These are phyloP conservation scores for Epichloe coenophiala DNA, from an alignment of 2,329 filamentous ascomycete genomes.

Conservation along the genomic window DNA sequence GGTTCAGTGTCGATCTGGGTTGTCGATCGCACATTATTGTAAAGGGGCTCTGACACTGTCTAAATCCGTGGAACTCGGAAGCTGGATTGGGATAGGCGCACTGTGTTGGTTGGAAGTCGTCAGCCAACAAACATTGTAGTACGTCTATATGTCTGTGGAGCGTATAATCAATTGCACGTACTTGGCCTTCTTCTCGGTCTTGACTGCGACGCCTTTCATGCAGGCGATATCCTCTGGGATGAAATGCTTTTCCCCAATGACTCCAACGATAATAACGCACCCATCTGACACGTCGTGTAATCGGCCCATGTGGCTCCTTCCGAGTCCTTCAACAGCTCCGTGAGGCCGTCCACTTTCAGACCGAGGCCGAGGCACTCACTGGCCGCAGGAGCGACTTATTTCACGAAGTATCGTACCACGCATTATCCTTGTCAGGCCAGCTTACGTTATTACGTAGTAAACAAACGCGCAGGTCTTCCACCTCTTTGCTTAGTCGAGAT, in stretches of 20 bases:
- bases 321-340: not conserved
- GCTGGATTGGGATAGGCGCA: no score
- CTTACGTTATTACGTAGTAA: no score
- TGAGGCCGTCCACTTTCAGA: not conserved
- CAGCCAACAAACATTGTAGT: no score
- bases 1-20: not conserved
- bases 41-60: fast-evolving
- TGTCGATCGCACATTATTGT: no score
- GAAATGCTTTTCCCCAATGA: not conserved
- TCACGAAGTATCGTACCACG: no score
- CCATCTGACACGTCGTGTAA: not conserved
- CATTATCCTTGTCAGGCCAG: no score
- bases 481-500: no score
- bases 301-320: not conserved
- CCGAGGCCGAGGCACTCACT: not conserved
- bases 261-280: not conserved
- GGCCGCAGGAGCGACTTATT: no score
- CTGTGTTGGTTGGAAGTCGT: no score
- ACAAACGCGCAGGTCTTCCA: no score
- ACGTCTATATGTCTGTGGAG: not conserved
- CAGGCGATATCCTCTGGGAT: not conserved
- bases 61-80: fast-evolving
- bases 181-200: not conserved
- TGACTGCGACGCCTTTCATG: not conserved
- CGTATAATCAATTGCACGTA: not conserved